phyloP scores from a whole-genome alignment of 768 basidiomycete species.

The Multifurca ochricompacta region DNA sequence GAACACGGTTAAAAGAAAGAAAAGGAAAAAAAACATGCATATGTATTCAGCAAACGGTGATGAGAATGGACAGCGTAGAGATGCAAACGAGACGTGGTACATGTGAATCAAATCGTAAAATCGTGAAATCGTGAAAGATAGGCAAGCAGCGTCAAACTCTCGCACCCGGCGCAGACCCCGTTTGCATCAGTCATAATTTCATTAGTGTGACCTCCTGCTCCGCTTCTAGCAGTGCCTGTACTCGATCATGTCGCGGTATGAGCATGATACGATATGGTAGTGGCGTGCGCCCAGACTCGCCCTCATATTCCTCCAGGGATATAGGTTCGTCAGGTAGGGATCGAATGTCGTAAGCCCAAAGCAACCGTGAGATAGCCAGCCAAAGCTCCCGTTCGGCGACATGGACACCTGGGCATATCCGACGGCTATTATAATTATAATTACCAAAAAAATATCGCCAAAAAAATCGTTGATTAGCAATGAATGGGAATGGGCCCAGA shows the following conservation, averaged over 20 bases:
- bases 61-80: neutral
- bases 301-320: slow-evolving; percentile 41
- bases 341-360: slow-evolving; percentile 41
- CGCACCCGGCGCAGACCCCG: neutral
- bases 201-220: slow-evolving; percentile 14
- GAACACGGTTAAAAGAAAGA: neutral
- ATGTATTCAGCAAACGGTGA: neutral
- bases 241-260: slow-evolving; percentile 22
- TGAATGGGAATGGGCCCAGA: too few species aligned
- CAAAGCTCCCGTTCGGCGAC: slow-evolving; percentile 41
- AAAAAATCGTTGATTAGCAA: too few species aligned
- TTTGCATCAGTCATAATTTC: slow-evolving; percentile 7
- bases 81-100: neutral
- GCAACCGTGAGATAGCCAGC: slow-evolving; percentile 38
- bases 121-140: neutral
- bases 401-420: slow-evolving; percentile 38
- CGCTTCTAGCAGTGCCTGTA: slow-evolving; percentile 7
- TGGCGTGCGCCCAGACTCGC: slow-evolving; percentile 38
- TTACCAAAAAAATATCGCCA: too few species aligned
- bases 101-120: neutral
- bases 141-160: neutral
- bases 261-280: slow-evolving; percentile 33
- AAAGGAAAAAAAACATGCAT: neutral
- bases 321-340: slow-evolving; percentile 37
- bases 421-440: too few species aligned